Percentiles rank a stretch among this genome's conserved stretches.
Conservation (phyloP, 1,284 basidiomycete species). For the Leccinum pachyderme region DNA sequence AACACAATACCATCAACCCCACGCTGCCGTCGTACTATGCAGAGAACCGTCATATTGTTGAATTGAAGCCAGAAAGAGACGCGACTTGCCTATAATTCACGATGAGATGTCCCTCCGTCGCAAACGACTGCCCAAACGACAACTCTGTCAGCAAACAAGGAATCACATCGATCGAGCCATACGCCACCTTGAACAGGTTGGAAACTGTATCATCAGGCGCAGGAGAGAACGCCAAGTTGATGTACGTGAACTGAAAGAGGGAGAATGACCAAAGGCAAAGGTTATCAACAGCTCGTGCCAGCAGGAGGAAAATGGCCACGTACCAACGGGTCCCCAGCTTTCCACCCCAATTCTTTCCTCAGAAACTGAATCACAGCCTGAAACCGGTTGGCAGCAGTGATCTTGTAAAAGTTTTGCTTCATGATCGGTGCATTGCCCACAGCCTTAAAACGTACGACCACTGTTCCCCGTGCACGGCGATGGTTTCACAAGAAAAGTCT, state of each 20-base stretch:
- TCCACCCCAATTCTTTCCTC: constrained; percentile 88
- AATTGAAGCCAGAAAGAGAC: not conserved
- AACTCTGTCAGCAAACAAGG: not conserved
- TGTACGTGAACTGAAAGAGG: constrained; percentile 84
- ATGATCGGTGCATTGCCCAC: constrained; percentile 99
- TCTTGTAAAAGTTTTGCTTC: constrained; percentile 99
- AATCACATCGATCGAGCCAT: not conserved
- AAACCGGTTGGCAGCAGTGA: constrained; percentile 92
- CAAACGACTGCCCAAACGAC: constrained; percentile 66
- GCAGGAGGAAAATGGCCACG: constrained; percentile 29
- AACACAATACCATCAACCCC: constrained; percentile 48
- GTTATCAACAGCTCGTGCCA: not conserved
- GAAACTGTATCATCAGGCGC: constrained; percentile 84
- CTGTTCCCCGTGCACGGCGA: constrained; percentile 41
- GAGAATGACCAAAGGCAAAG: not conserved
- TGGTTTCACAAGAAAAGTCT: not conserved
- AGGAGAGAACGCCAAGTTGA: constrained; percentile 94
- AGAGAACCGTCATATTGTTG: constrained; percentile 6
- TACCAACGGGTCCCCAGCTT: constrained; percentile 85
- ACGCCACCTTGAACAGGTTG: constrained; percentile 76
- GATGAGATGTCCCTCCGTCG: constrained; percentile 91
- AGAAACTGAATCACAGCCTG: constrained; percentile 95
- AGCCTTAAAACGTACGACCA: constrained; percentile 96
- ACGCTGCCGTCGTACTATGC: constrained; percentile 65
- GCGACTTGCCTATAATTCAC: constrained; percentile 88